A percentile compares a stretch with the other conserved stretches of the same genome.
phyloP scores from a whole-genome alignment of 192 early-diverging fungal species.

The Coemansia sp. region DNA sequence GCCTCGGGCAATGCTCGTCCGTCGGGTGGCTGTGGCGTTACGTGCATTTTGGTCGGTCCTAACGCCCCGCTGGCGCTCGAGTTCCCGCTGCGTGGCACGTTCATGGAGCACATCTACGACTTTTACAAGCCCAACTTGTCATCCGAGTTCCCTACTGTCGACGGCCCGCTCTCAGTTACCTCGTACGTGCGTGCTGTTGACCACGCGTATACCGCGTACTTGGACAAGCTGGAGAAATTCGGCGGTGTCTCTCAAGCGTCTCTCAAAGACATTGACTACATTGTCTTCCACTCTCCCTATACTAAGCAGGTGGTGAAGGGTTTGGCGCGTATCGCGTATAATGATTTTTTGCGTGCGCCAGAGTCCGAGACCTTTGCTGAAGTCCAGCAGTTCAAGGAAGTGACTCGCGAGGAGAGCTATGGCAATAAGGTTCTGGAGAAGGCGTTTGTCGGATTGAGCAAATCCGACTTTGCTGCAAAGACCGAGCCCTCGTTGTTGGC shows the following conservation, averaged over 20 bases:
- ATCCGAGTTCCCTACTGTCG: slow-evolving; percentile 97
- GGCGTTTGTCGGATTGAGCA: slow-evolving; percentile 82
- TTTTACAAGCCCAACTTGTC: slow-evolving; percentile 99
- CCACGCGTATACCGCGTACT: slow-evolving; percentile 81
- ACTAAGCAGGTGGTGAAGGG: slow-evolving; percentile 97
- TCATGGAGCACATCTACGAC: slow-evolving; percentile 98
- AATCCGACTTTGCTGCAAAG: slow-evolving; percentile 73
- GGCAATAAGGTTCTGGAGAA: slow-evolving; percentile 90
- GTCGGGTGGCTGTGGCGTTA: slow-evolving; percentile 91
- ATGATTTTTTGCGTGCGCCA: slow-evolving; percentile 81
- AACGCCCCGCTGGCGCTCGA: slow-evolving; percentile 95
- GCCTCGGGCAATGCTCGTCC: slow-evolving; percentile 89
- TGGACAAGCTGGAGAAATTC: slow-evolving; percentile 65
- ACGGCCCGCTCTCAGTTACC: slow-evolving; percentile 90
- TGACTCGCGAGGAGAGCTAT: slow-evolving; percentile 74
- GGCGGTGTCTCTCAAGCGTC: slow-evolving; percentile 45
- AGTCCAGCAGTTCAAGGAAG: slow-evolving; percentile 61
- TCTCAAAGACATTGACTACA: slow-evolving; percentile 69
- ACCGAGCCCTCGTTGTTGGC: slow-evolving; percentile 77
- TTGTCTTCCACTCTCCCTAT: slow-evolving; percentile 97
- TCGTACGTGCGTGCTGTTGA: slow-evolving; percentile 95
- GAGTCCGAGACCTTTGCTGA: slow-evolving; percentile 57
- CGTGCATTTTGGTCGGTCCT: slow-evolving; percentile 90
- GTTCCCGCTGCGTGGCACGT: slow-evolving; percentile 80
- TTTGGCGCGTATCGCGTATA: slow-evolving; percentile 87